Conservation (phyloP, 2,329 filamentous ascomycete genomes). For the Didymella pinodella region DNA sequence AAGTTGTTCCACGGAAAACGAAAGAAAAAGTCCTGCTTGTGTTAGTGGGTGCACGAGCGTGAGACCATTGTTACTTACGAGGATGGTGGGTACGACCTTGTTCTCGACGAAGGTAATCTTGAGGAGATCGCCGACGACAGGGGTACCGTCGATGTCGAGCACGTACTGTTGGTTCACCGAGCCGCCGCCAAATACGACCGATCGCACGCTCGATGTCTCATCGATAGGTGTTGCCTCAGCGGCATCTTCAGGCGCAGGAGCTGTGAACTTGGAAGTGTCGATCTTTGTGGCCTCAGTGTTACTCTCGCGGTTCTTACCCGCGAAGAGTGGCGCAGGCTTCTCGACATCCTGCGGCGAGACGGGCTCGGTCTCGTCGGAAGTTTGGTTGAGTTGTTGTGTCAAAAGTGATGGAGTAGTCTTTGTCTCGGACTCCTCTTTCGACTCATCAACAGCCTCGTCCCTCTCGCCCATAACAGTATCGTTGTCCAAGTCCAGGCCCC, state of each 20-base stretch:
- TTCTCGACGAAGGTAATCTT: conserved; percentile 98
- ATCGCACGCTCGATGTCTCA: conserved; percentile 45
- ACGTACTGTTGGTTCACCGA: conserved; percentile 58
- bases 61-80: conserved; percentile 68
- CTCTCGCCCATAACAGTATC: conserved; percentile 60
- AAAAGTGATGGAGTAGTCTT: conserved; percentile 51
- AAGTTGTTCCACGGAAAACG: conserved; percentile 99
- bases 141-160: conserved; percentile 67
- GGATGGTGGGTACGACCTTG: conserved; percentile 90
- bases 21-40: conserved; percentile 90
- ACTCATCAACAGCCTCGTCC: conserved; percentile 30
- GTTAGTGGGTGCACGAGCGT: not conserved
- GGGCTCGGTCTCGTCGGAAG: conserved; percentile 28
- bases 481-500: conserved; percentile 66
- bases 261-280: conserved; percentile 42
- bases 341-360: conserved; percentile 70
- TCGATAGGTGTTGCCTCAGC: conserved; percentile 50
- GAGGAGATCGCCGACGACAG: conserved; percentile 91
- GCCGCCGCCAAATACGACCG: conserved; percentile 45
- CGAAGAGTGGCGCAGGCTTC: conserved; percentile 72
- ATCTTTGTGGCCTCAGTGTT: conserved; percentile 40
- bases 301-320: conserved; percentile 49
- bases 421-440: conserved; percentile 33
- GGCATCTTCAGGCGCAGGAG: conserved; percentile 39
- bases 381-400: conserved; percentile 53